Evolutionary conservation across 495 filamentous ascomycete genomes (phyloP).

Genomic region (Penicillium psychrofluorescens): DNA sequence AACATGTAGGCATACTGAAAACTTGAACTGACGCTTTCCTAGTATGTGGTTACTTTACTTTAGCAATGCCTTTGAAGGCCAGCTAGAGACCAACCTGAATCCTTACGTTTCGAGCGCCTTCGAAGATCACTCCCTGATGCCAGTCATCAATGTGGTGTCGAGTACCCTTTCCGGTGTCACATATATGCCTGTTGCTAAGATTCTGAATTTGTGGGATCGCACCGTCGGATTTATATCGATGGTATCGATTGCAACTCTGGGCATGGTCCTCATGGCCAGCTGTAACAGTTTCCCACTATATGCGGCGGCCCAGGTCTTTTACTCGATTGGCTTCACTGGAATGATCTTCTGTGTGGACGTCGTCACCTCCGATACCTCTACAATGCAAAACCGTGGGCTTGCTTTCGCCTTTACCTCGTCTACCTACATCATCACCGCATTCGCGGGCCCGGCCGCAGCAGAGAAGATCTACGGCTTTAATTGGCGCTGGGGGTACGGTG

Average conservation of each 20-base stretch:
- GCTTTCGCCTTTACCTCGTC: slow-evolving; percentile 51
- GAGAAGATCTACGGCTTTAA: slow-evolving; percentile 37
- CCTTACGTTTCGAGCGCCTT: slow-evolving; percentile 43
- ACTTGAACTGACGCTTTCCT: background rate
- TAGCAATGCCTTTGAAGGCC: slow-evolving; percentile 35
- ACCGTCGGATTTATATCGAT: slow-evolving; percentile 46
- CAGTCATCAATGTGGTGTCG: slow-evolving; percentile 49
- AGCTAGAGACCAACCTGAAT: slow-evolving; percentile 20
- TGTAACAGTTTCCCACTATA: slow-evolving; percentile 42
- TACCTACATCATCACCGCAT: slow-evolving; percentile 40
- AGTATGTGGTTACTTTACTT: slow-evolving; percentile 46
- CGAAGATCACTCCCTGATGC: slow-evolving; percentile 49
- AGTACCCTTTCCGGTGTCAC: slow-evolving; percentile 29
- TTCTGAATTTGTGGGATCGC: slow-evolving; percentile 61
- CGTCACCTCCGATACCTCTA: slow-evolving; percentile 55
- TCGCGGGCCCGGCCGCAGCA: slow-evolving; percentile 21
- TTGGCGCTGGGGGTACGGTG: slow-evolving; percentile 53
- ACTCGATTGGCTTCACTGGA: slow-evolving; percentile 45
- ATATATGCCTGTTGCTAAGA: slow-evolving; percentile 55
- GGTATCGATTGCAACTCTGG: slow-evolving; percentile 26
- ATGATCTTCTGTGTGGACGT: slow-evolving; percentile 46
- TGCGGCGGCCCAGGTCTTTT: slow-evolving; percentile 42
- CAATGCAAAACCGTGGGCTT: slow-evolving; percentile 49
- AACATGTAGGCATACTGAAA: background rate
- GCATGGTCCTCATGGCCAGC: slow-evolving; percentile 43